These are phyloP conservation scores for Dendrobium officinale DNA, from an alignment of 106 monocot species.

Conservation along the genomic window DNA sequence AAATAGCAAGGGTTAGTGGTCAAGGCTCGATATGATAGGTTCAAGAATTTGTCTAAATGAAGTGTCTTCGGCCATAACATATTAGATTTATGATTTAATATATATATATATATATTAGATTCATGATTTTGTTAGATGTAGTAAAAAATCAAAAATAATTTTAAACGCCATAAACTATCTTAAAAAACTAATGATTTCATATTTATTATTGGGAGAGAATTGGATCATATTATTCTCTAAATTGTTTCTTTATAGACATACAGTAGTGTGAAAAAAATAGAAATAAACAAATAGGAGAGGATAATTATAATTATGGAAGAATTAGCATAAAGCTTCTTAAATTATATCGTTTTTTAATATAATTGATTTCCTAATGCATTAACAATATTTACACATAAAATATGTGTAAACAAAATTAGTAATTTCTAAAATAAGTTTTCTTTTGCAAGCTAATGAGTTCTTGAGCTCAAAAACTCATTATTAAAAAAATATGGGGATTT, in stretches of 20 bases:
- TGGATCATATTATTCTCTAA: no score
- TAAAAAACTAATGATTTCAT: neutral
- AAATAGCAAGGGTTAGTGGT: neutral
- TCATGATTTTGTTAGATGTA: neutral
- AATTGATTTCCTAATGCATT: no score
- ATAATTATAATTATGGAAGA: neutral
- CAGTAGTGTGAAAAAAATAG: no score
- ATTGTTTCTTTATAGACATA: no score
- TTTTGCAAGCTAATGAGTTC: neutral
- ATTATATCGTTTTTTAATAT: neutral
- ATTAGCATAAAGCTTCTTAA: neutral
- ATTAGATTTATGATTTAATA: no score
- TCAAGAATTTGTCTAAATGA: no score
- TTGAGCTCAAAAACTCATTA: neutral
- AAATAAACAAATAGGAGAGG: no score
- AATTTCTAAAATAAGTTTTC: neutral
- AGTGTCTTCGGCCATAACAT: no score
- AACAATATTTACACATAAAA: neutral
- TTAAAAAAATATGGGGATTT: neutral
- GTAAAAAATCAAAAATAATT: neutral
- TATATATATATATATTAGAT: no score
- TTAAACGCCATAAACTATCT: neutral
- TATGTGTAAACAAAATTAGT: neutral
- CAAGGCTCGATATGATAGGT: neutral
- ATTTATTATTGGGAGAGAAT: no score